phyloP scores from a whole-genome alignment of 2,329 filamentous ascomycete genomes.

The Ramichloridium luteum region DNA sequence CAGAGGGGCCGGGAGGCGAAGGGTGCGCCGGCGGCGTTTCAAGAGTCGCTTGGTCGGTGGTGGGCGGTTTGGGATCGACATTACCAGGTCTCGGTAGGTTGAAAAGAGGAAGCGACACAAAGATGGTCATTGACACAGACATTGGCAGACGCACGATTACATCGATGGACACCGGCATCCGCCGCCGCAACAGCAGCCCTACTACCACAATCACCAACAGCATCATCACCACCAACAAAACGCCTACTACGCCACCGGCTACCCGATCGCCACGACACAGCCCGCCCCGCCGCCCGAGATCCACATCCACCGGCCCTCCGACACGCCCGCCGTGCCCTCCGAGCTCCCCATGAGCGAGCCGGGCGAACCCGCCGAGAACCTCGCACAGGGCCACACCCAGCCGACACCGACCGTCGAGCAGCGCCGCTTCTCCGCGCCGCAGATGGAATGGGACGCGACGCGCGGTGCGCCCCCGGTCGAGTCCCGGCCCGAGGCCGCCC shows the following conservation, averaged over 20 bases:
- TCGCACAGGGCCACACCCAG: constrained; percentile 30
- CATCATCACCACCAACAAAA: constrained; percentile 5
- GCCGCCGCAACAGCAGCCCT: neutral
- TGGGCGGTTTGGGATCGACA: constrained; percentile 91
- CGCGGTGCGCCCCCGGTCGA: constrained; percentile 46
- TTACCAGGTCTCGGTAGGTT: constrained; percentile 41
- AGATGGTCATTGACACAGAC: constrained; percentile 4
- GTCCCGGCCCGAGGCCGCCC: constrained; percentile 72
- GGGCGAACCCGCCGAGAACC: constrained; percentile 31
- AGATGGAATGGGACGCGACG: constrained; percentile 50
- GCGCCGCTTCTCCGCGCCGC: constrained; percentile 44
- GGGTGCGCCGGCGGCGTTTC: constrained; percentile 52
- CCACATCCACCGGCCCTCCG: constrained; percentile 10
- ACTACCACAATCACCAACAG: constrained; percentile 2
- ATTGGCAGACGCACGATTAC: constrained; percentile 4
- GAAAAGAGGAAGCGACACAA: constrained; percentile 8
- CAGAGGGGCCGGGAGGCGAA: constrained; percentile 28
- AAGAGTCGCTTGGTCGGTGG: constrained; percentile 77
- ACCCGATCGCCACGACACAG: constrained; percentile 14
- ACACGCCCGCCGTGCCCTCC: constrained; percentile 25
- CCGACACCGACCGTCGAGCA: constrained; percentile 36
- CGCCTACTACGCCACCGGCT: constrained; percentile 16
- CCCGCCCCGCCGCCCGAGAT: constrained; percentile 12
- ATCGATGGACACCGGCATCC: constrained; percentile 25
- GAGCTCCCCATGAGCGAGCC: constrained; percentile 34